Evolutionary conservation across 371 early-diverging fungal genomes (phyloP), one percentile per base, ranked within the genome.

Genomic region (Synchytrium microbalum): DNA sequence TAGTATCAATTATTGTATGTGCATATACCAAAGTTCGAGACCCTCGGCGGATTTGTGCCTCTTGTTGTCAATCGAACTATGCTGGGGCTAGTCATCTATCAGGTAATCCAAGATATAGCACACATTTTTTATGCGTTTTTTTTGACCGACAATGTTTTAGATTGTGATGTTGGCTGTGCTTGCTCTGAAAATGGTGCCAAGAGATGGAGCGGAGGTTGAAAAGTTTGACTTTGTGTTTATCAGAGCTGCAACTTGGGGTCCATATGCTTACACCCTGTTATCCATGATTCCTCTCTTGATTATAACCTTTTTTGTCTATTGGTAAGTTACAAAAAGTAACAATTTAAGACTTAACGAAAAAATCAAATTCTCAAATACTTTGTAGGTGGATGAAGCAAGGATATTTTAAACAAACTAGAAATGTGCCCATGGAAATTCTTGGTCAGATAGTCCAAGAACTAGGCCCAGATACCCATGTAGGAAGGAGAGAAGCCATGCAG

Each of bases 11-110:
- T 75, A 59, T 69, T 71, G 52, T 92, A 89, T 69, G 88, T 90
- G n/a, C 91, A 93, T 66, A 80, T 92, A 46, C 88, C 88, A 3
- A 79, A 85, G 1, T 92, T 90, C 65, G 95, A 94, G 72, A 79
- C 92, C 0, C 76, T 79, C 16, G 96, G 95, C 0, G 76, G 78
- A 55, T 82, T 83, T 25, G 91, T 88, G 71, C 88, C 89, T 0
- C 79, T 86, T 58, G 85, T 87, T 62, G 86, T 87, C 38, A 79
- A 88, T n/a, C 86, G 93, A 27, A 84, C 89, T 29, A 81, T 88
- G 14, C 74, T 85, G 30, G 89, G 92, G 13, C 13, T 56, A 24
- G 56, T 24, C 5, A 26, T 29, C 24, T 56, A 56, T 13, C 56
- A 24, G 56, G 26, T 26, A 56, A 26, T 24, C 8, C 56, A 26